Percentiles rank a stretch among this genome's conserved stretches.
Evolutionary conservation across 2,329 filamentous ascomycete species (phyloP).

Genomic region (Neonectria sp.): DNA sequence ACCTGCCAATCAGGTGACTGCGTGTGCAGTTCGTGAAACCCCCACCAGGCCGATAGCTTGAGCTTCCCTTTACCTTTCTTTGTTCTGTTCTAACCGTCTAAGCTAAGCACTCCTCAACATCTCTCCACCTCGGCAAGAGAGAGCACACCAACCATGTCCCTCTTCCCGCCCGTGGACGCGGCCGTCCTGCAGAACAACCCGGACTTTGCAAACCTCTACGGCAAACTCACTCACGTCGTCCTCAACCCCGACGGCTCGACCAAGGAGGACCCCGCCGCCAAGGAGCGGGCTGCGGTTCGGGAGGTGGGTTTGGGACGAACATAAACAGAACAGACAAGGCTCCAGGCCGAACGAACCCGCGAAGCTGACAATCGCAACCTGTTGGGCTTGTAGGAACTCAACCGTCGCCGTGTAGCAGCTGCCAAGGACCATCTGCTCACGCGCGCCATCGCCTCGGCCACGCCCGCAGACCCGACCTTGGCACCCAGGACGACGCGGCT

Average conservation of each 20-base stretch:
- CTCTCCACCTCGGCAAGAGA: not conserved
- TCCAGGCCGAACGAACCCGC: not conserved
- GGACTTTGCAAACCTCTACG: slow-evolving; percentile 72
- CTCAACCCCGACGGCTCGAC: slow-evolving; percentile 73
- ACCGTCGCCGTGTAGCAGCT: slow-evolving; percentile 61
- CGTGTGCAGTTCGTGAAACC: slow-evolving; percentile 51
- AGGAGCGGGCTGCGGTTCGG: slow-evolving; percentile 64
- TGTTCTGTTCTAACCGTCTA: no score
- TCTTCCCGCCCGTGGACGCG: slow-evolving; percentile 73
- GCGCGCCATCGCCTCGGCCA: slow-evolving; percentile 64
- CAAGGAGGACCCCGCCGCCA: slow-evolving; percentile 64
- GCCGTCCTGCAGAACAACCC: slow-evolving; percentile 70
- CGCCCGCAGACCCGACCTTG: slow-evolving; percentile 49
- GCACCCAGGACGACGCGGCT: slow-evolving; percentile 44
- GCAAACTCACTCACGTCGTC: slow-evolving; percentile 66
- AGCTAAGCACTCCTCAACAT: not conserved
- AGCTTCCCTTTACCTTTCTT: not conserved
- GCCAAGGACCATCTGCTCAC: slow-evolving; percentile 68
- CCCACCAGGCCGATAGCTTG: slow-evolving; percentile 6
- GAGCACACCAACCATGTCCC: slow-evolving; percentile 47
- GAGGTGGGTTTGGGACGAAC: slow-evolving; percentile 57
- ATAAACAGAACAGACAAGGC: not conserved
- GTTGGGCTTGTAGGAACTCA: slow-evolving; percentile 60
- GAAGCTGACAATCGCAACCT: not conserved
- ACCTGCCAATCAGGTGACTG: slow-evolving; percentile 53